phyloP scores from a whole-genome alignment of 495 filamentous ascomycete species.

The Hypoxylon perforatum region DNA sequence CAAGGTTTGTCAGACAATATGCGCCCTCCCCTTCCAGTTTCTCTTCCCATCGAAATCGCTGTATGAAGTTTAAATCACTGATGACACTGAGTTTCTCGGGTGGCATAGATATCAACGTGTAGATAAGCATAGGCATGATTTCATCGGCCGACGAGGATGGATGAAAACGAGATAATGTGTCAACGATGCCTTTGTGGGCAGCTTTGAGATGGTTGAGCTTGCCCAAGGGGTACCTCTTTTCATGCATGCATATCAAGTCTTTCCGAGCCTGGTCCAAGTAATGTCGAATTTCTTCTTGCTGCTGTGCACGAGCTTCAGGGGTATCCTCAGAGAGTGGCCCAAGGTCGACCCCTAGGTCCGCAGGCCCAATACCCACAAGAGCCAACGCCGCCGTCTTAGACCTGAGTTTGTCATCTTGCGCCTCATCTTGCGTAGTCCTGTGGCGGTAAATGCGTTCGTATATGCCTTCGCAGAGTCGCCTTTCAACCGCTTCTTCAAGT shows the following conservation, averaged over 20 bases:
- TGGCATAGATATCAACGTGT: constrained; percentile 89
- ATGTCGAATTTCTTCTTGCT: constrained; percentile 75
- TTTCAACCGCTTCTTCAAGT: constrained; percentile 93
- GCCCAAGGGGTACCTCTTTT: constrained; percentile 85
- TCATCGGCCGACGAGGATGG: constrained; percentile 96
- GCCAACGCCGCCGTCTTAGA: constrained; percentile 93
- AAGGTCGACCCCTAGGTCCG: constrained; percentile 85
- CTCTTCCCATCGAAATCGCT: constrained; percentile 86
- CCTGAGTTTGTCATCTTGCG: constrained; percentile 91
- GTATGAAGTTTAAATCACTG: constrained; percentile 93
- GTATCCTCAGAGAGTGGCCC: constrained; percentile 57
- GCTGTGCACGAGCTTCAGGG: constrained; percentile 64
- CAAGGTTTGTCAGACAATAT: constrained; percentile 95
- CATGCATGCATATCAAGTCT: constrained; percentile 83
- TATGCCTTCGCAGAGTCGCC: constrained; percentile 84
- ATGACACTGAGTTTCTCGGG: constrained; percentile 88
- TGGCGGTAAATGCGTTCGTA: constrained; percentile 93
- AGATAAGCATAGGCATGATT: constrained; percentile 95
- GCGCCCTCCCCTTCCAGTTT: constrained; percentile 93
- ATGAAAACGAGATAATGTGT: constrained; percentile 78
- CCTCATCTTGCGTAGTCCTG: constrained; percentile 90
- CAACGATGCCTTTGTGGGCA: constrained; percentile 93
- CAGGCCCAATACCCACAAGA: constrained; percentile 88
- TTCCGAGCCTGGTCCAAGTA: constrained; percentile 79
- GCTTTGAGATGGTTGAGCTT: constrained; percentile 91